These are phyloP conservation scores for Saccharomycopsis synnaedendra DNA, from an alignment of 805 yeast genomes.

Conservation along the genomic window DNA sequence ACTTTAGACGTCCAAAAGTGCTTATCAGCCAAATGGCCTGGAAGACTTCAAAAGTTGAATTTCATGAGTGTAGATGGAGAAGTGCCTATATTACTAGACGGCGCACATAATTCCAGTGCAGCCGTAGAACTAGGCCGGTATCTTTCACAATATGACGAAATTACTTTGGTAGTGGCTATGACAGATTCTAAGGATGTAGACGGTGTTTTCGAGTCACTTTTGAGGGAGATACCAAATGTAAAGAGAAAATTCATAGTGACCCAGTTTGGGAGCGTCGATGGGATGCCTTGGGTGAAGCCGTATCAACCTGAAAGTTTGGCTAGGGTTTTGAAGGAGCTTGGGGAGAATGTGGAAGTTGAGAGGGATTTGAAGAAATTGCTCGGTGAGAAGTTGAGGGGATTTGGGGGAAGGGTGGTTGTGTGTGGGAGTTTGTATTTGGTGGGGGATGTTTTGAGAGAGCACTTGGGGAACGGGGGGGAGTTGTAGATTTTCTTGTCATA, in stretches of 20 bases:
- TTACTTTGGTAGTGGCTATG: constrained; percentile 54
- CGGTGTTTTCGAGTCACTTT: constrained; percentile 38
- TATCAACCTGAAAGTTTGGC: constrained; percentile 19
- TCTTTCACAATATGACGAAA: constrained; percentile 23
- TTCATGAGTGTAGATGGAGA: constrained; percentile 20
- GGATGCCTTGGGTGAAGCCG: constrained; percentile 89
- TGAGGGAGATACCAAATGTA: constrained; percentile 22
- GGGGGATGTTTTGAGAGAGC: constrained; percentile 38
- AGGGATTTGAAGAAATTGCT: constrained; percentile 22
- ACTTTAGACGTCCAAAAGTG: too few relatives aligned
- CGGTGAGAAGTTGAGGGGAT: constrained; percentile 16
- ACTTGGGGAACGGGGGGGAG: constrained; percentile 15
- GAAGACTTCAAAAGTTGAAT: constrained; percentile 53
- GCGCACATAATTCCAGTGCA: constrained; percentile 87
- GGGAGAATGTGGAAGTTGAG: constrained; percentile 19
- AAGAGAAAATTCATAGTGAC: constrained; percentile 37
- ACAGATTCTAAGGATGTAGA: constrained; percentile 60
- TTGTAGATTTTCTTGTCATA: too few relatives aligned
- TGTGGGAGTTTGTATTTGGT: constrained; percentile 67
- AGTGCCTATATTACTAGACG: constrained; percentile 53
- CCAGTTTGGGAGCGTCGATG: constrained; percentile 57
- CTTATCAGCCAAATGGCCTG: constrained; percentile 59
- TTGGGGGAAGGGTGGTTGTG: constrained; percentile 29
- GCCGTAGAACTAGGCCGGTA: constrained; percentile 59
- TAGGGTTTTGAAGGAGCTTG: too few relatives aligned